These are phyloP conservation scores for Persicaria tinctoria DNA, from an alignment of 148 eudicot genomes.

Conservation along the genomic window DNA sequence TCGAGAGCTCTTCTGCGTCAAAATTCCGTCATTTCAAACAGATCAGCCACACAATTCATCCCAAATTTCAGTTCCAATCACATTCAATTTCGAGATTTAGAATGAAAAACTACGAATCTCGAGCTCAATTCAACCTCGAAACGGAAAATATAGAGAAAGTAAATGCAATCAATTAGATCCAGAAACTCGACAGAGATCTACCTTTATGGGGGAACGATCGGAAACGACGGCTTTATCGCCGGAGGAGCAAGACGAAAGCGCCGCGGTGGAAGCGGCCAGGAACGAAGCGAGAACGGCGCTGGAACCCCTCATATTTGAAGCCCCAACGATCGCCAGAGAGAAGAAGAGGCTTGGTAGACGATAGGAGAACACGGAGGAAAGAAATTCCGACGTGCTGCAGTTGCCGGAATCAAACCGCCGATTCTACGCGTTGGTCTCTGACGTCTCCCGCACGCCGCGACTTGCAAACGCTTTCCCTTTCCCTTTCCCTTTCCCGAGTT, in stretches of 20 bases:
- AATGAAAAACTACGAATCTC: not conserved
- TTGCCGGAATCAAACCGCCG: not conserved
- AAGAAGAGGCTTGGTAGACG: slow-evolving; percentile 1
- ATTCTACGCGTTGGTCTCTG: not conserved
- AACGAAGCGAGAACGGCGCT: slow-evolving; percentile 27
- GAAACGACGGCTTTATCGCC: slow-evolving; percentile 1
- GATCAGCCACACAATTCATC: not conserved
- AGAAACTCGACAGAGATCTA: not conserved
- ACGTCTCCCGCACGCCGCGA: slow-evolving; percentile 1
- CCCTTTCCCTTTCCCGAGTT: not conserved
- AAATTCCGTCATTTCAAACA: not conserved
- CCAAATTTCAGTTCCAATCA: not conserved
- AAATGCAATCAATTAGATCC: not conserved
- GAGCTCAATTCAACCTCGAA: not conserved
- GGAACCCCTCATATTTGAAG: slow-evolving; percentile 23
- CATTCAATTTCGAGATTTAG: not conserved
- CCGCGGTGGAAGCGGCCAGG: slow-evolving; percentile 30
- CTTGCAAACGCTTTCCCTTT: not conserved
- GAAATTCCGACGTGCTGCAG: not conserved
- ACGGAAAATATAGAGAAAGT: not conserved
- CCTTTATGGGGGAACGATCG: slow-evolving; percentile 12
- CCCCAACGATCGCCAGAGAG: not conserved
- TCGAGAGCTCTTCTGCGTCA: not conserved
- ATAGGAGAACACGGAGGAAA: not conserved
- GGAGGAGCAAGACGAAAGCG: slow-evolving; percentile 18